Evolutionary conservation across 2,329 filamentous ascomycete genomes (phyloP).

Genomic region (Penicillium sp.): DNA sequence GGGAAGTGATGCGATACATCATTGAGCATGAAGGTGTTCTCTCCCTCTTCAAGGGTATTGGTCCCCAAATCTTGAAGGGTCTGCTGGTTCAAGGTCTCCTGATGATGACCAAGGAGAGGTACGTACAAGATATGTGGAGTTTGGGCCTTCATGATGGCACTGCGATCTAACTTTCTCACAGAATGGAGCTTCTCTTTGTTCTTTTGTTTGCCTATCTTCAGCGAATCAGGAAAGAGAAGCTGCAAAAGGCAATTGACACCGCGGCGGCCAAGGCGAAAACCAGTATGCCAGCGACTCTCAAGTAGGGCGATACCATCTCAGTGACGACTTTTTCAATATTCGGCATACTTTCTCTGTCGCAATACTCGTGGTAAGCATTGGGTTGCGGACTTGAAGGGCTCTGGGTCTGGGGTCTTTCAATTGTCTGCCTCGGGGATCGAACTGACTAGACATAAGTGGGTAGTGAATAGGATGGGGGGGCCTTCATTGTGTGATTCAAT

Average conservation of each 20-base stretch:
- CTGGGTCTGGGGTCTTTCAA: background rate
- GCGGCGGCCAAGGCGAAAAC: slow-evolving; percentile 58
- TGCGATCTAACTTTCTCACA: slow-evolving; percentile 27
- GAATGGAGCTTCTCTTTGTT: slow-evolving; percentile 83
- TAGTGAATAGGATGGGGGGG: no score
- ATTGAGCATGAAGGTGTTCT: slow-evolving; percentile 75
- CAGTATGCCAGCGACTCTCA: slow-evolving; percentile 43
- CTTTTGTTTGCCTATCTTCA: slow-evolving; percentile 77
- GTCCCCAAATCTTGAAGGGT: slow-evolving; percentile 87
- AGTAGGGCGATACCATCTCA: slow-evolving; percentile 30
- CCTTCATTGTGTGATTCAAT: background rate
- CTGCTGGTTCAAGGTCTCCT: slow-evolving; percentile 88
- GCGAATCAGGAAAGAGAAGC: slow-evolving; percentile 61
- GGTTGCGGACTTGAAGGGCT: background rate
- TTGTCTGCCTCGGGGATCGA: background rate
- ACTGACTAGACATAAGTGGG: slow-evolving; percentile 9
- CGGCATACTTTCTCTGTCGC: slow-evolving; percentile 4
- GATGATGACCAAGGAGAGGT: slow-evolving; percentile 99
- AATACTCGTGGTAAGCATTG: no score
- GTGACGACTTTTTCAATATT: slow-evolving; percentile 6
- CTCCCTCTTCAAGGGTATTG: slow-evolving; percentile 95
- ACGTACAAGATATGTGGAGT: slow-evolving; percentile 15
- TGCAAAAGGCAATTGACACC: slow-evolving; percentile 60
- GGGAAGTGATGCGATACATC: slow-evolving; percentile 93
- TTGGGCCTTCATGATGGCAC: background rate